Evolutionary conservation across 805 yeast species (phyloP), one percentile per base, ranked within the genome.

Genomic region (Debaryomyces hansenii): DNA sequence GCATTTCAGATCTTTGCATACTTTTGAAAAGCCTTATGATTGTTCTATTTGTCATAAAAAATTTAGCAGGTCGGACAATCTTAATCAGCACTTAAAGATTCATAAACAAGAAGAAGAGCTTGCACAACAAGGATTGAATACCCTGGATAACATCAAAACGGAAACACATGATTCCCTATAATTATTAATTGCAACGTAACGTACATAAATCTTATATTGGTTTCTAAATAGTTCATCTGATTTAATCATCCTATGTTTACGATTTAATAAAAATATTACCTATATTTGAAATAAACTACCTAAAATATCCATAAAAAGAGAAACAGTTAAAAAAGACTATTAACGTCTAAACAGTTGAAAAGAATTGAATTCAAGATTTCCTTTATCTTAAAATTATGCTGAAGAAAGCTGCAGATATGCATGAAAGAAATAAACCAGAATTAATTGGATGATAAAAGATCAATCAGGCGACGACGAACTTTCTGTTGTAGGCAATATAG

Each of bases 1-100:
- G 49, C 94, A 86, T 57, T 79, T 83, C 59, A 69, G 91, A 47
- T 82, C 89, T 15, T 70, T 86, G 49, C 94, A 86, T 57, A 84
- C 86, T 29, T 75, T 83, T 45, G 89, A 83, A 46, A 85, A 84
- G 62, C 92, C 90, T 0, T 84, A 74, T 62, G 79, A 75, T 47
- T 84, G 90, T 62, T 67, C 70, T 8, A 69, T 78, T 18, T 84
- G 90, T 57, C 75, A 74, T 29, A 82, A 84, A 59, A 80, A 82
- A 54, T 84, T 84, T 46, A 61, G 67, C 43, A 55, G 77, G 42
- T 64, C 71, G 5, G 77, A 72, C 53, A 72, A 72, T 49, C 63
- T 72, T 58, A 75, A 75, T 5, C 77, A 72, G 50, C 77, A 84
- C 60, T 72, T 83, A 49, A 83, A 82, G 56, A 79, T 80, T 9